Percentiles rank a stretch among this genome's conserved stretches.
Evolutionary conservation across 1,284 basidiomycete species (phyloP).

Genomic region (Heterobasidion irregulare): DNA sequence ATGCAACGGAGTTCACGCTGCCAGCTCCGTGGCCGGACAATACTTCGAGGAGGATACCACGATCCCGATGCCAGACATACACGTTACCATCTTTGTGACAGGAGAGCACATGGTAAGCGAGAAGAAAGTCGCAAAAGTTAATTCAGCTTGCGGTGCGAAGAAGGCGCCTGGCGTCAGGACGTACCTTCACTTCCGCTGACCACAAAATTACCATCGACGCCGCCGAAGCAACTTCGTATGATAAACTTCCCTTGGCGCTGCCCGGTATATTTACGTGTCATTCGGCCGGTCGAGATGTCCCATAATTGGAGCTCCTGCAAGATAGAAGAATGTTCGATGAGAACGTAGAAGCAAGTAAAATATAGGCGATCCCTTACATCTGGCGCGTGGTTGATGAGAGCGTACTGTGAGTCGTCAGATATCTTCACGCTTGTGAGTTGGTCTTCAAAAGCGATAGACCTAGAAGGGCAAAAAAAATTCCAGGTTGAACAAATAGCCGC

Average conservation of each 20-base stretch:
- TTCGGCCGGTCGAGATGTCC: slow-evolving; percentile 63
- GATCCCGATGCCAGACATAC: slow-evolving; percentile 93
- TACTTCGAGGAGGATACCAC: slow-evolving; percentile 74
- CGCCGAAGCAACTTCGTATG: slow-evolving; percentile 91
- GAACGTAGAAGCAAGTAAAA: slow-evolving; percentile 2
- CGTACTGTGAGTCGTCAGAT: slow-evolving; percentile 81
- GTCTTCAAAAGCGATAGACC: slow-evolving; percentile 60
- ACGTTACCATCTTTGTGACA: slow-evolving; percentile 70
- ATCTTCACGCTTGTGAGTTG: slow-evolving; percentile 87
- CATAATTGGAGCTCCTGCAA: slow-evolving; percentile 83
- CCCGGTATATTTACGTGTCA: slow-evolving; percentile 76
- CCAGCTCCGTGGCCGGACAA: slow-evolving; percentile 80
- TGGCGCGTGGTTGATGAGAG: slow-evolving; percentile 81
- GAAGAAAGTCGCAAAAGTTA: neutral
- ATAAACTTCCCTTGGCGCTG: slow-evolving; percentile 78
- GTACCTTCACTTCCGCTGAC: slow-evolving; percentile 92
- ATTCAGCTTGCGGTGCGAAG: neutral
- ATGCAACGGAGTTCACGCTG: slow-evolving; percentile 92
- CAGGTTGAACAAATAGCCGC: neutral
- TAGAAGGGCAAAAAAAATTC: slow-evolving; percentile 17
- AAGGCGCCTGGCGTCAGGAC: slow-evolving; percentile 14
- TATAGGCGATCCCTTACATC: slow-evolving; percentile 46
- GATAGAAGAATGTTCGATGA: slow-evolving; percentile 4
- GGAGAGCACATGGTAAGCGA: slow-evolving; percentile 4
- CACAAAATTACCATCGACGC: slow-evolving; percentile 84